Percentiles rank a stretch among this genome's conserved stretches.
Evolutionary conservation across 805 yeast species (phyloP).

Genomic region (Candida patagonica): DNA sequence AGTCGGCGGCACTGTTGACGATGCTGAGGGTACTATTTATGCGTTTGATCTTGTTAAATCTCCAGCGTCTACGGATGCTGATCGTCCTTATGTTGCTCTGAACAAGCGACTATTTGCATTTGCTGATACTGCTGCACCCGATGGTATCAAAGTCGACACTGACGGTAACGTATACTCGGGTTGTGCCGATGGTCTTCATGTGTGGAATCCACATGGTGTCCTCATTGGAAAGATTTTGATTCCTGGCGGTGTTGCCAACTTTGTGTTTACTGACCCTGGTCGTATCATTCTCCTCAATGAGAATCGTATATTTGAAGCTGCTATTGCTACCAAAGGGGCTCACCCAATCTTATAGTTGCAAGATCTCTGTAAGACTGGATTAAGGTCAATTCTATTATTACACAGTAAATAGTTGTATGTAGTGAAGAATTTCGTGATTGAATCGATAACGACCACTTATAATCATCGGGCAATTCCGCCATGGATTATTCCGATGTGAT

Average conservation of each 20-base stretch:
- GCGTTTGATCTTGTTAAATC: constrained; percentile 22
- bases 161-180: constrained; percentile 24
- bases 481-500: too few relatives aligned
- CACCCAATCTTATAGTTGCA: too few relatives aligned
- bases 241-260: constrained; percentile 23
- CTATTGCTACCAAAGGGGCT: too few relatives aligned
- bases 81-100: constrained; percentile 13
- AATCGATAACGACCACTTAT: too few relatives aligned
- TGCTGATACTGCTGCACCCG: constrained; percentile 22
- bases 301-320: constrained; percentile 15
- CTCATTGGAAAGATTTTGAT: constrained; percentile 21
- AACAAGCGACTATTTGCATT: constrained; percentile 22
- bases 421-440: too few relatives aligned
- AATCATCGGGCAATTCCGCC: too few relatives aligned
- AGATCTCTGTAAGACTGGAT: too few relatives aligned
- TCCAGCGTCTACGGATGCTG: constrained; percentile 6
- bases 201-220: constrained; percentile 21
- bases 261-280: constrained; percentile 21
- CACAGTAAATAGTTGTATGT: too few relatives aligned
- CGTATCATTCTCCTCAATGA: constrained; percentile 19
- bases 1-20: constrained; percentile 12
- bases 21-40: constrained; percentile 18
- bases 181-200: constrained; percentile 23
- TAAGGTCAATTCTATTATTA: too few relatives aligned
- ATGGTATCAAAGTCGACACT: constrained; percentile 23